Evolutionary conservation across 1,284 basidiomycete genomes (phyloP).

Genomic region (Erythrobasidium hasegawianum): DNA sequence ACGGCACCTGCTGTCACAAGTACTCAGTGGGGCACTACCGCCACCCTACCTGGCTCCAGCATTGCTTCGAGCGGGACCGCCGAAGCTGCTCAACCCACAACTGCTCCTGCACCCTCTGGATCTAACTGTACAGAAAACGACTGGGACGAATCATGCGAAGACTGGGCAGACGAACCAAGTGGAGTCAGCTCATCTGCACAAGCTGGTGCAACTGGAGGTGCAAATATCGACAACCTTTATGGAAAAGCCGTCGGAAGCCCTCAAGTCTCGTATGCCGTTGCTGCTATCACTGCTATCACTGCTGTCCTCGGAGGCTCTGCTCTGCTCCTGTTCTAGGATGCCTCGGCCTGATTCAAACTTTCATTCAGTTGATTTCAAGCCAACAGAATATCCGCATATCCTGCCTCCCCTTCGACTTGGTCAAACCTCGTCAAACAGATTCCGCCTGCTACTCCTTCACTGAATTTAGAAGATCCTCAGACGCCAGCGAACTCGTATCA

Average conservation of each 20-base stretch:
- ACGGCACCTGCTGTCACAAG: neutral
- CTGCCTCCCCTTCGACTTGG: too few relatives aligned
- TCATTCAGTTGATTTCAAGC: too few relatives aligned
- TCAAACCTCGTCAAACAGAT: too few relatives aligned
- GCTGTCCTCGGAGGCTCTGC: conserved; percentile 11
- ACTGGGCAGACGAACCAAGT: conserved; percentile 1
- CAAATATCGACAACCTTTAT: neutral
- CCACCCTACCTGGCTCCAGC: neutral
- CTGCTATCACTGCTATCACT: neutral
- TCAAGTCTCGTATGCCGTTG: conserved; percentile 3
- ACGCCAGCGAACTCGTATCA: too few relatives aligned
- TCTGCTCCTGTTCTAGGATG: conserved; percentile 5
- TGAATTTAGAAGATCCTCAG: too few relatives aligned
- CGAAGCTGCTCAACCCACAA: neutral
- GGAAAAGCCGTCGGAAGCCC: conserved; percentile 13
- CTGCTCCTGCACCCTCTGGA: neutral
- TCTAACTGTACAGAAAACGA: conserved; percentile 10
- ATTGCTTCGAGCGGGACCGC: neutral
- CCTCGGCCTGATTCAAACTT: too few relatives aligned
- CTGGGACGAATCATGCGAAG: conserved; percentile 13
- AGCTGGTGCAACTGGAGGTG: conserved; percentile 2
- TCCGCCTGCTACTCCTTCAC: too few relatives aligned
- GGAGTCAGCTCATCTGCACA: conserved; percentile 8
- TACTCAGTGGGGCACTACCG: too few relatives aligned
- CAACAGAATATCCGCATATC: too few relatives aligned